Conservation (phyloP, 1,139 yeast genomes). For the Candida labiduridarum region DNA sequence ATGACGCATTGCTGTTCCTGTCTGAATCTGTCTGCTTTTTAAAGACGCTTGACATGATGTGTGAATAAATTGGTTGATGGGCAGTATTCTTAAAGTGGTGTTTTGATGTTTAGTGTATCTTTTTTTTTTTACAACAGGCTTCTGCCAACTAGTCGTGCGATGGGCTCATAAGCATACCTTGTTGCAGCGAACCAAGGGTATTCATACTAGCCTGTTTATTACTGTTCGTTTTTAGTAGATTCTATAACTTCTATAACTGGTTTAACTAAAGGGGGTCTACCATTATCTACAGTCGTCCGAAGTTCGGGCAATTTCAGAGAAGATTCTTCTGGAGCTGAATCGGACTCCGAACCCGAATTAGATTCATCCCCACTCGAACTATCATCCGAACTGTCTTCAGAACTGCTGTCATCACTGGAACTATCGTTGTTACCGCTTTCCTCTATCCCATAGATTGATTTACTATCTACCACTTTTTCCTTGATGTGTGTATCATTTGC, state of each 20-base stretch:
- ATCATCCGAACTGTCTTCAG: constrained; percentile 14
- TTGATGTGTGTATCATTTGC: constrained; percentile 17
- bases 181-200: neutral
- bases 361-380: constrained; percentile 9
- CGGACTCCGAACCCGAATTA: constrained; percentile 11
- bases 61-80: too few relatives aligned
- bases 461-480: constrained; percentile 17
- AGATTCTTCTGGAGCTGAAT: constrained; percentile 22
- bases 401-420: constrained; percentile 13
- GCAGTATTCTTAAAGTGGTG: neutral
- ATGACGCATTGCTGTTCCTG: constrained; percentile 64
- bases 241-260: constrained; percentile 6
- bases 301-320: constrained; percentile 21
- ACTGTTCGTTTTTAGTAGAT: neutral
- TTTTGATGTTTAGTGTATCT: neutral
- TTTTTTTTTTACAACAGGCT: neutral
- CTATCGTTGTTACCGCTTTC: constrained; percentile 7
- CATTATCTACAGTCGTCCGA: constrained; percentile 1
- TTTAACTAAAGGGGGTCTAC: neutral
- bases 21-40: constrained; percentile 42
- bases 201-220: neutral
- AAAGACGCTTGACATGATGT: constrained; percentile 32
- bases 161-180: neutral
- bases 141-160: neutral
- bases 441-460: constrained; percentile 23